Percentiles rank a stretch among this genome's conserved stretches.
Evolutionary conservation across 2,329 filamentous ascomycete genomes (phyloP).

Genomic region (Penicillium brasilianum): DNA sequence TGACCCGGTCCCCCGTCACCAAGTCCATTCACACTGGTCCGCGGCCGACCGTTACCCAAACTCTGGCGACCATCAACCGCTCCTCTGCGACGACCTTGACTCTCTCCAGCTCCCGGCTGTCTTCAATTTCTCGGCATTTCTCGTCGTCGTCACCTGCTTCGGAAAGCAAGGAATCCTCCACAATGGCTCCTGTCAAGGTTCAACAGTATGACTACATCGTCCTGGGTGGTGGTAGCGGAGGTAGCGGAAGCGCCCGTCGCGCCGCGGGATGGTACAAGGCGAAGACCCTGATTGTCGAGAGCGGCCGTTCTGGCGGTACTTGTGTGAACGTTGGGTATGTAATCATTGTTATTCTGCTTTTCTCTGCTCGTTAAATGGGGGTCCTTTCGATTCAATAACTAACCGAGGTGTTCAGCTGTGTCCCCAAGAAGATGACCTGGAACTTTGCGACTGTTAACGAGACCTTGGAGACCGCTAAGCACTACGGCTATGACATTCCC

Average conservation of each 20-base stretch:
- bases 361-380: conserved; percentile 1
- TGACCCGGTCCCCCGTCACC: conserved; percentile 15
- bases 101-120: conserved; percentile 40
- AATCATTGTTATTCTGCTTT: background rate
- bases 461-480: conserved; percentile 50
- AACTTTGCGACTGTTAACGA: conserved; percentile 57
- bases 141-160: conserved; percentile 35
- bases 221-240: conserved; percentile 60
- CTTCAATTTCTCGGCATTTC: conserved; percentile 49
- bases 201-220: conserved; percentile 62
- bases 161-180: conserved; percentile 30
- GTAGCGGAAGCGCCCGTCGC: conserved; percentile 55
- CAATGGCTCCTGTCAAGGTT: conserved; percentile 53
- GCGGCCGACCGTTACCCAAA: conserved; percentile 25
- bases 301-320: conserved; percentile 54
- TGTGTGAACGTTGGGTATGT: conserved; percentile 61
- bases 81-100: conserved; percentile 20
- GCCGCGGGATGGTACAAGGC: conserved; percentile 58
- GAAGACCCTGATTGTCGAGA: conserved; percentile 58
- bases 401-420: conserved; percentile 46
- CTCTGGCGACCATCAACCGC: conserved; percentile 35
- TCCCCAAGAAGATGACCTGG: conserved; percentile 61
- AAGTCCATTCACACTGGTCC: conserved; percentile 21
- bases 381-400: background rate
- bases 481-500: conserved; percentile 56